phyloP scores from a whole-genome alignment of 345 rosid species.

The Boechera stricta region DNA sequence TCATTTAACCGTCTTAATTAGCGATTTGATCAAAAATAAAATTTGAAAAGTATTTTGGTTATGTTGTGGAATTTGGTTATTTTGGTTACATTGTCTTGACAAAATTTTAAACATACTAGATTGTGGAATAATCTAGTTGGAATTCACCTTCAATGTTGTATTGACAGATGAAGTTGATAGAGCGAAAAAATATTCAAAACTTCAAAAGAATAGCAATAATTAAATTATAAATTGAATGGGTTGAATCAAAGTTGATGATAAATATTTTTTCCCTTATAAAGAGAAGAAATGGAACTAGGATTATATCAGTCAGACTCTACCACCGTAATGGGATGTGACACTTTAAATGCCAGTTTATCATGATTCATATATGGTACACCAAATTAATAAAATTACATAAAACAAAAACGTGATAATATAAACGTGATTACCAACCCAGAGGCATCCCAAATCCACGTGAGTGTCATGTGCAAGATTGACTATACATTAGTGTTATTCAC shows the following conservation, averaged over 20 bases:
- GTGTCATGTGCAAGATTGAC: background rate
- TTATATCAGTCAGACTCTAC: background rate
- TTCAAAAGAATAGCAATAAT: too few relatives aligned
- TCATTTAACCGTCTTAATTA: background rate
- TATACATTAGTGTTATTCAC: background rate
- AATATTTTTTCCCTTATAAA: background rate
- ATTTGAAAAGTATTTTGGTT: background rate
- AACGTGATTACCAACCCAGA: constrained; percentile 15
- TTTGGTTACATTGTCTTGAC: too few relatives aligned
- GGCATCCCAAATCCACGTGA: constrained; percentile 14
- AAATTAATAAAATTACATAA: background rate
- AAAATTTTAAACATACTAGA: background rate
- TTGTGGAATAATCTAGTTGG: background rate
- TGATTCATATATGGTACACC: background rate
- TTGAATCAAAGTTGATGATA: background rate
- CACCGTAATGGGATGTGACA: constrained; percentile 3
- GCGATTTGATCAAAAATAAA: background rate
- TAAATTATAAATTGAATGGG: too few relatives aligned
- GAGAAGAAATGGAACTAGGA: background rate
- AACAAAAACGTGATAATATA: background rate
- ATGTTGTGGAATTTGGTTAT: background rate
- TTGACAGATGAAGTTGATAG: background rate
- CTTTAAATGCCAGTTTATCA: background rate
- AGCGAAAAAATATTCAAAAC: background rate
- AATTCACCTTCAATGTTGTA: background rate